Evolutionary conservation across 1,284 basidiomycete species (phyloP), one percentile per base, ranked within the genome.

Genomic region (Waitea zeae): DNA sequence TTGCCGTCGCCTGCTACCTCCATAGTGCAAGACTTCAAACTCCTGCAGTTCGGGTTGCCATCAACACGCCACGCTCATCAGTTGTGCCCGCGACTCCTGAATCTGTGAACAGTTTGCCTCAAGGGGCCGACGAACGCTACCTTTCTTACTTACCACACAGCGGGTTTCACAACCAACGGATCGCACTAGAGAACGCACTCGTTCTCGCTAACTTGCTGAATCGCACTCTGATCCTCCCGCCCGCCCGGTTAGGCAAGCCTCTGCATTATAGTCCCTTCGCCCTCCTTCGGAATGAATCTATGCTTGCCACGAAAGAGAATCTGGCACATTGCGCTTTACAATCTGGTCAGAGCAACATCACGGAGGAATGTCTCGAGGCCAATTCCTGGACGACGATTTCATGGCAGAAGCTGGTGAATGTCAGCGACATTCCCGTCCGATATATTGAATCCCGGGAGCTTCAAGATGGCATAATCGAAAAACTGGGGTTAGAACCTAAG

Each of bases 151-250:
- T 82, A 19, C 75, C 77, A n/a, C 79, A 82, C 46, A 77, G 73
- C 42, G 80, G 81, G 2, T 78, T 81, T 42, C 79, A 86, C 52
- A 87, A 86, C 49, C 81, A 87, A 54, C 71, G 81, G 24, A 82
- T 88, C 40, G 73, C 78, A 17, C 62, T 87, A 39, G 78, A 86
- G 51, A 87, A 87, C 44, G 80, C 79, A 9, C 62, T 86, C 20
- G 60, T 73, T 11, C 62, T 86, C 35, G 63, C 81, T 5, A 58
- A 56, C 41, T 49, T 79, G 19, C 61, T 83, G 36, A 76, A 79
- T 50, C 75, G 80, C 37, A 86, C 78, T 7, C 58, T 86, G 24
- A 62, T 86, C 39, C 53, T 83, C 20, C 80, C 83, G 14, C 74
- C 76, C 9, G 59, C 75, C 17, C 69, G 73, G 35, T 64, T 84